Base-by-base conservation (phyloP, 345 rosid genomes). In the Melaleuca alternifolia region DNA sequence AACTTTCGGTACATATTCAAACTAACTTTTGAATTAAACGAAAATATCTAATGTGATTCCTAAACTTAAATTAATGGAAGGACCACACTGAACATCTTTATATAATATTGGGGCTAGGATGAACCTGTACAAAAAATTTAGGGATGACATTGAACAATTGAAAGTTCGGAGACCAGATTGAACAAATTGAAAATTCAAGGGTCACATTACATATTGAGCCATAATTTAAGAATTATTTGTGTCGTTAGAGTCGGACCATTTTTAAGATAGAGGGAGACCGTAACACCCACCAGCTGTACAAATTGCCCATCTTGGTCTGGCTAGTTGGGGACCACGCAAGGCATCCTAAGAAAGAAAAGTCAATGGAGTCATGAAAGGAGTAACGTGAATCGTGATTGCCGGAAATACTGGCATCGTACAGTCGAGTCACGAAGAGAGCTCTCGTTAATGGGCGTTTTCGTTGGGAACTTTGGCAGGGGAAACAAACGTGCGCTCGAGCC, bases 401-500 rank as follows among this genome's bases (percentile, higher is more conserved):
- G 44, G 23, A 10, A 12, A 24, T 56, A 23, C n/a, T 10, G 61
- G 61, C n/a, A 56, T 56, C 23, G n/a, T 23, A 23, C 18, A 1
- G 8, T 71, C 10, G 24, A 41, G 81, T 37, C 48, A 5, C 1
- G 81, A 5, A 10, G 11, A 71, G 20, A 20, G 79, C 10, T 18
- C 81, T 5, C 10, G 81, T 20, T 71, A 71, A 18, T 24, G 7
- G 10, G 48, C 26, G 12, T 24, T 71, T 37, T 18, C 33, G 79
- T 16, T 41, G 24, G 23, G 11, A 33, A 71, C 79, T 44, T 52
- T 11, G 21, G 12, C 85, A 97, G 99, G 99, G 26, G 88, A 96
- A 26, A 62, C 99, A 53, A 96, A 95, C 46, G 92, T 97, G 54
- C 91, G 99, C 76, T 96, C 99, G 53, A 97, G 98, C 84, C 97